Base-by-base conservation (phyloP, 495 filamentous ascomycete species). In the Elaphomyces granulatus region DNA sequence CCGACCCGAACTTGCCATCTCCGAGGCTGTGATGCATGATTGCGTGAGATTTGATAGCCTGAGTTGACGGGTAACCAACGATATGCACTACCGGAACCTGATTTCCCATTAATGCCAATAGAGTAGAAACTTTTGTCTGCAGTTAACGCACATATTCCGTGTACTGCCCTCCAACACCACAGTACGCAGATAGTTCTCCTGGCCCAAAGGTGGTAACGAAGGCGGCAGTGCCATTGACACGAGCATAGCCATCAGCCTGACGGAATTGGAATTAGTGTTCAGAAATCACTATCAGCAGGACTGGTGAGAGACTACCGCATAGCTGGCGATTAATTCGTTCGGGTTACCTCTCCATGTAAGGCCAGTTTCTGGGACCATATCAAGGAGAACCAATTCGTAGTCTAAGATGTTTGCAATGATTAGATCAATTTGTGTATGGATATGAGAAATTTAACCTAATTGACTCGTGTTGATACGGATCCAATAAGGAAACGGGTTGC, bases 171-270 rank as follows among this genome's bases (percentile, higher is more conserved):
- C 23, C 39, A 30, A 41, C 36, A 20, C 39, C 39, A 23, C 39
- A 41, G 9, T 32, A 32, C 6, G 39, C 39, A 15, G 21, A 32
- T 8, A 41, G 9, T 9, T 41, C 39, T 12, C 39, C 39, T 17
- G 39, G 39, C n/a, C 30, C 39, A 17, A 41, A 41, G 20, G 39
- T 41, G 17, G 39, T 41, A 4, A 41, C 39, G 15, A 41, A 41
- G 8, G 30, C 39, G 36, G 31, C 39, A 18, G 28, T 15, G 4
- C 39, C 39, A 10, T 41, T 41, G 4, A 32, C 21, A 19, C 39
- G 15, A 7, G 32, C 39, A 33, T 41, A 41, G 10, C 39, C 39
- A 23, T 41, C 39, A 12, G 36, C 36, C 36, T 38, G 3, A 3
- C 15, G 18, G 23, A 8, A 28, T 4, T 7, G 3, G 12, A 9